Conservation (phyloP, 495 filamentous ascomycete species). For the Penicillium steckii region DNA sequence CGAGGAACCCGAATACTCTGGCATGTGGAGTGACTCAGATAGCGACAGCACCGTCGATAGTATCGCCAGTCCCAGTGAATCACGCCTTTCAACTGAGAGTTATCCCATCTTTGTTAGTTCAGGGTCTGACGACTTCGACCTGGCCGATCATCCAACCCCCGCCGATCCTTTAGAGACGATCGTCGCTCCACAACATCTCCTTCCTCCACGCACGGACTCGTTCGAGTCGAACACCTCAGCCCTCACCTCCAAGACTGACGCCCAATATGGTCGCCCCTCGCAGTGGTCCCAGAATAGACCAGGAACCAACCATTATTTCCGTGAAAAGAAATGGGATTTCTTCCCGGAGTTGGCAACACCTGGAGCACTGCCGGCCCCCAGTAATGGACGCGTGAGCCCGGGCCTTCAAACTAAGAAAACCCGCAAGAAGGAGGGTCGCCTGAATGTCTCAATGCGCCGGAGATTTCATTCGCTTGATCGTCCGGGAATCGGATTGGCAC, state of each 20-base stretch:
- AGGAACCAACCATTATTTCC: slow-evolving; percentile 45
- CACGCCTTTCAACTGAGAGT: slow-evolving; percentile 30
- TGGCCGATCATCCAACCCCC: slow-evolving; percentile 21
- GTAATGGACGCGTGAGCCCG: slow-evolving; percentile 11
- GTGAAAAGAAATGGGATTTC: slow-evolving; percentile 51
- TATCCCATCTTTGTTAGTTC: slow-evolving; percentile 43
- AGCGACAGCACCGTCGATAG: slow-evolving; percentile 30
- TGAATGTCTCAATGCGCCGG: slow-evolving; percentile 25
- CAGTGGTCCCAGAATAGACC: slow-evolving; percentile 23
- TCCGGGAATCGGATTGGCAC: slow-evolving; percentile 19
- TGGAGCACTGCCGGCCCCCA: slow-evolving; percentile 19
- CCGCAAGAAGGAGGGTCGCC: slow-evolving; percentile 26
- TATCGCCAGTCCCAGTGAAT: slow-evolving; percentile 24
- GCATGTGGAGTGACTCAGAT: slow-evolving; percentile 32
- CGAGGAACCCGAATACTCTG: slow-evolving; percentile 17
- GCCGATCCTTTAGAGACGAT: slow-evolving; percentile 8
- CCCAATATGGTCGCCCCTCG: slow-evolving; percentile 24
- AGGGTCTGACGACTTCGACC: slow-evolving; percentile 33
- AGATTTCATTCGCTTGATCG: slow-evolving; percentile 29
- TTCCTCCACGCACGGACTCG: slow-evolving; percentile 15
- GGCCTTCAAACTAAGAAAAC: slow-evolving; percentile 4
- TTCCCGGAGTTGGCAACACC: slow-evolving; percentile 45
- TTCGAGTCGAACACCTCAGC: neutral
- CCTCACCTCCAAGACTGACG: slow-evolving; percentile 7
- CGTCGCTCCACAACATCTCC: slow-evolving; percentile 13